Base-by-base conservation (phyloP, 441 rosid species). In the Biscutella laevigata region DNA sequence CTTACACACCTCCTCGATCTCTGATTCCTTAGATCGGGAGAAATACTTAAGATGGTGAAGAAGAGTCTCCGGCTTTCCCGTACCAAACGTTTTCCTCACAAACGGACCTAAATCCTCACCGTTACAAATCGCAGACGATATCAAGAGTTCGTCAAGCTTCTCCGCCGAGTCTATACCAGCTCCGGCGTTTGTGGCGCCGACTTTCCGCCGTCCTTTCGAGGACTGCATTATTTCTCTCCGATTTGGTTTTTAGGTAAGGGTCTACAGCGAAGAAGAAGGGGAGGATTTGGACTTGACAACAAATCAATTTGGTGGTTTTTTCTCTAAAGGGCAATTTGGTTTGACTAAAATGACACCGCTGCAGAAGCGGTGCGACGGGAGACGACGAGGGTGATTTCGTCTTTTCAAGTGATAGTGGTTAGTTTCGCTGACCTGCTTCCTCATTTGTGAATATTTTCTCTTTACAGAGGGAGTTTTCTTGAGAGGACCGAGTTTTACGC, bases 1-100 rank as follows among this genome's bases (percentile, higher is more conserved):
- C 45, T 80, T 85, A 62, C 96, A 91, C 20, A 91, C 95, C 66
- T 88, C 98, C 32, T 91, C 98, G 70, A 91, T 91, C 81, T 91
- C 98, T 2, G 95, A 78, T 36, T 91, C 98, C 50, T 91, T 91
- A 37, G 92, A 75, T 60, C 96, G 88, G 19, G 94, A 57, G 62
- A 91, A 91, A 56, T 70, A 74, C 59, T 90, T 95, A 69, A 91
- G 91, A 62, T 79, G 86, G 58, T 81, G 94, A 59, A 80, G 90
- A 47, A 91, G 88, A 7, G 77, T 68, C 75, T 91, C 98, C 10
- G 96, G 98, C 70, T 77, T 83, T 1, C 95, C 95, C 3, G 86
- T 73, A 25, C 79, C 72, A 52, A 91, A 91, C 34, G 69, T 82
- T 62, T 85, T 88, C 57, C 96, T 83, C 53, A 88, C 77, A 67